Percentiles rank a stretch among this genome's conserved stretches.
These are phyloP conservation scores for Raffaelea deltoideospora DNA, from an alignment of 2,329 filamentous ascomycete species.

Conservation along the genomic window DNA sequence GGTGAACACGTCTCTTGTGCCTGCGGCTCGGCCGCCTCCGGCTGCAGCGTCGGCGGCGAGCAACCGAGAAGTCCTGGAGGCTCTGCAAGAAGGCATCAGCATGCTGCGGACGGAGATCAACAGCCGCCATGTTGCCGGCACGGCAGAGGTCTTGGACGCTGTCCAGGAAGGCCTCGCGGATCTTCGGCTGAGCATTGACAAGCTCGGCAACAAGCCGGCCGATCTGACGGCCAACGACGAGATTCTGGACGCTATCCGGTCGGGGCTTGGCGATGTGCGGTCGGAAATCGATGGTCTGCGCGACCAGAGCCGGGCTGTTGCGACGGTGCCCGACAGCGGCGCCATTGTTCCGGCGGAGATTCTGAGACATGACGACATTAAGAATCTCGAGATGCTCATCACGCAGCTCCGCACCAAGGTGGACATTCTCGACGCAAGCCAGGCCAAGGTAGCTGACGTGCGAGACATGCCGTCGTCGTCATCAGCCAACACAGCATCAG, in stretches of 20 bases:
- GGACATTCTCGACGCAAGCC: conserved; percentile 47
- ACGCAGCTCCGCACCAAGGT: conserved; percentile 72
- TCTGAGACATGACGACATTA: conserved; percentile 58
- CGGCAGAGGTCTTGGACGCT: conserved; percentile 77
- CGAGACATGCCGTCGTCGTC: not conserved
- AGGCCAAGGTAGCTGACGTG: not conserved
- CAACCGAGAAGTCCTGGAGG: conserved; percentile 54
- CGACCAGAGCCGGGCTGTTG: conserved; percentile 37
- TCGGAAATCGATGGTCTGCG: conserved; percentile 67
- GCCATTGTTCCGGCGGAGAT: conserved; percentile 34
- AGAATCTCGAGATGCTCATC: conserved; percentile 72
- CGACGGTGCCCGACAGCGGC: conserved; percentile 35
- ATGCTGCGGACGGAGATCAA: conserved; percentile 60
- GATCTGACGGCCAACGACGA: conserved; percentile 80
- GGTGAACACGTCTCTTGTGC: conserved; percentile 54
- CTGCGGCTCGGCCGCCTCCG: conserved; percentile 30
- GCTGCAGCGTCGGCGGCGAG: conserved; percentile 16
- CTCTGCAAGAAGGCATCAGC: conserved; percentile 57
- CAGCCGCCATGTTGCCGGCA: conserved; percentile 50
- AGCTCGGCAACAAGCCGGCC: conserved; percentile 59
- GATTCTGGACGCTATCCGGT: conserved; percentile 73
- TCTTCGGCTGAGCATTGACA: conserved; percentile 63
- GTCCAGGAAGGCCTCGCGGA: conserved; percentile 76
- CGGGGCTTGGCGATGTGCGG: conserved; percentile 61
- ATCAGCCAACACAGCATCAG: too few species aligned